A percentile compares a stretch with the other conserved stretches of the same genome.
phyloP scores from a whole-genome alignment of 495 filamentous ascomycete species.

The Emericellopsis terricola region DNA sequence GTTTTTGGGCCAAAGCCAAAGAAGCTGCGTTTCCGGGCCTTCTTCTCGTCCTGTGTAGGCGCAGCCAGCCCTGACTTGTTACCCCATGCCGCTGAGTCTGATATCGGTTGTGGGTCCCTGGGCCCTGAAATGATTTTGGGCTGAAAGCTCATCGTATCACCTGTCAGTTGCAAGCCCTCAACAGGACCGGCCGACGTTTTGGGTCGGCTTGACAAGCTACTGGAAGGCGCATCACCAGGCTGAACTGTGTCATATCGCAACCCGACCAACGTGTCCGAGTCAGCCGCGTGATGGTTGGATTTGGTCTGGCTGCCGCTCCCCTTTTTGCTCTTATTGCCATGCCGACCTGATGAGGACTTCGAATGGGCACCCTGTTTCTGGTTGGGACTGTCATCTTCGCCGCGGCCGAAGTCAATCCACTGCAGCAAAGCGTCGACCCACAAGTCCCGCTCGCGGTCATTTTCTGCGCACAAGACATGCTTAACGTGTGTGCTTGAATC shows the following conservation, averaged over 20 bases:
- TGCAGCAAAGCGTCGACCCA: slow-evolving; percentile 85
- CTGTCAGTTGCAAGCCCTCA: slow-evolving; percentile 7
- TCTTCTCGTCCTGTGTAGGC: slow-evolving; percentile 50
- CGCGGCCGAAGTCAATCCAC: slow-evolving; percentile 64
- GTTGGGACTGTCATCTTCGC: slow-evolving; percentile 29
- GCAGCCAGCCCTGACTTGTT: slow-evolving; percentile 39
- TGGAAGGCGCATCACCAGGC: slow-evolving; percentile 35
- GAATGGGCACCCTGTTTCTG: slow-evolving; percentile 16
- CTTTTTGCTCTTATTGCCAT: slow-evolving; percentile 29
- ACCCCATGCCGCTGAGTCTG: slow-evolving; percentile 76
- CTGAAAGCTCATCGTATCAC: slow-evolving; percentile 15
- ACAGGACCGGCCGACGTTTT: slow-evolving; percentile 6
- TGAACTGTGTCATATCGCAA: slow-evolving; percentile 74
- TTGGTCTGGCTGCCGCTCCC: slow-evolving; percentile 17
- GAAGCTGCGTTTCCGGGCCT: slow-evolving; percentile 77
- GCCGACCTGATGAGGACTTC: slow-evolving; percentile 12
- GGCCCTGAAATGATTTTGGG: slow-evolving; percentile 64
- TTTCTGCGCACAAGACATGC: slow-evolving; percentile 91
- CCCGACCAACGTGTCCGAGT: slow-evolving; percentile 43
- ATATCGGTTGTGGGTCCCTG: slow-evolving; percentile 70
- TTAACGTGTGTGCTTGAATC: slow-evolving; percentile 81
- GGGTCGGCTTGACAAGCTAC: slow-evolving; percentile 10
- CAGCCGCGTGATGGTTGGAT: slow-evolving; percentile 7
- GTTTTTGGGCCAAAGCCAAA: slow-evolving; percentile 64
- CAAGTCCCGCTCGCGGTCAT: slow-evolving; percentile 75